Base-by-base conservation (phyloP, 495 filamentous ascomycete species). In the Jackrogersella multiformis region DNA sequence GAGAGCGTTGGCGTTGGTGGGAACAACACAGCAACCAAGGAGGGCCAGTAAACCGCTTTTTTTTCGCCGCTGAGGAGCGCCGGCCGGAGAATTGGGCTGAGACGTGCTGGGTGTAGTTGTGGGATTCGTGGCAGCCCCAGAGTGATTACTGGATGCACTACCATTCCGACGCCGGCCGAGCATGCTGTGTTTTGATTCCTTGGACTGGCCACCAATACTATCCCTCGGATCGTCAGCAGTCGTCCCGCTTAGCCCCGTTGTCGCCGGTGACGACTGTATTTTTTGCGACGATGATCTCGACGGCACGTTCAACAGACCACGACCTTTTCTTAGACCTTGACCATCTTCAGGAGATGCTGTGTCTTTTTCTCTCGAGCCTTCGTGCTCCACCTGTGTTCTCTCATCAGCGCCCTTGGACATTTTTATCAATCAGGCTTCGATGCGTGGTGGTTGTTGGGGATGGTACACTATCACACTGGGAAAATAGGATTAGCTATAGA, bases 21-120 rank as follows among this genome's bases (percentile, higher is more conserved):
- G 83, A 24, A 88, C 85, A 26, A 88, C 87, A 75, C 93, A 97
- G 80, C 93, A 97, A 52, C 85, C 89, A 48, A 97, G 80, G 57
- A 95, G 87, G 23, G 91, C 82, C 18, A 96, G 78, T 35, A 97
- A 78, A 8, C 81, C 76, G 51, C 87, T 83, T 79, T 90, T 91
- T 74, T 88, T 90, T 55, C 82, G 76, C 71, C 85, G 87, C 48
- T 78, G 82, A 12, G 73, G 72, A 63, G 73, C 74, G 45, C 66
- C 80, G 64, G 75, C 77, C 56, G 82, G 78, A 23, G 82, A 80
- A 61, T 76, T 78, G 26, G 78, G 79, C 56, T 80, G 77, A n/a
- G 81, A 80, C 34, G 77, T 76, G 52, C 73, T 78, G 18, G 79
- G 77, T 42, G 80, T 79, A 48, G 76, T 79, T 34, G 79, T 78